Evolutionary conservation across 768 basidiomycete species (phyloP).

Genomic region (Clitopilus hobsonii): DNA sequence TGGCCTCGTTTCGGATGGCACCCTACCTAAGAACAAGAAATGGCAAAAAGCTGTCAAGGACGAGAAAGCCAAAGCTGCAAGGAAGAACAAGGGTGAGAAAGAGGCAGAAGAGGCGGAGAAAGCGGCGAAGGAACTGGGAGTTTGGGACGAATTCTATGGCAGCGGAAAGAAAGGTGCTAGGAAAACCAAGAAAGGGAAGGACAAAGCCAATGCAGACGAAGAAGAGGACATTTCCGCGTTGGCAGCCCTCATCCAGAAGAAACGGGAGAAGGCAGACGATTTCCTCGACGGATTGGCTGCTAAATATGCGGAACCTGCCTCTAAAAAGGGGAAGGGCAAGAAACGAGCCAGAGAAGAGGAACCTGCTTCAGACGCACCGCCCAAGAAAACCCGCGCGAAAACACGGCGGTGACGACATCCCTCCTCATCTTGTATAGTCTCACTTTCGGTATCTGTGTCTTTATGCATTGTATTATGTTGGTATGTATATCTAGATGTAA

Average conservation of each 20-base stretch:
- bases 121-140: conserved; percentile 80
- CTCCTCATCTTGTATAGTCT: background rate
- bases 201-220: conserved; percentile 24
- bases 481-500: conserved; percentile 48
- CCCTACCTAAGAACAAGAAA: conserved; percentile 45
- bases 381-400: conserved; percentile 46
- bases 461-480: conserved; percentile 6
- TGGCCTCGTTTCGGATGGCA: conserved; percentile 55
- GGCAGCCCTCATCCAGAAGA: conserved; percentile 77
- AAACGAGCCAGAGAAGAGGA: conserved; percentile 46
- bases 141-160: conserved; percentile 93
- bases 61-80: conserved; percentile 68
- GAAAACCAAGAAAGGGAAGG: conserved; percentile 39
- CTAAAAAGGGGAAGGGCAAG: conserved; percentile 47
- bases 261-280: conserved; percentile 56
- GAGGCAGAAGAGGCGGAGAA: conserved; percentile 85
- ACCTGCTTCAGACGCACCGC: conserved; percentile 30
- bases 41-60: conserved; percentile 79
- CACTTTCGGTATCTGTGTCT: background rate
- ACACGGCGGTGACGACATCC: conserved; percentile 23
- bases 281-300: conserved; percentile 75
- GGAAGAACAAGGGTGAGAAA: conserved; percentile 69
- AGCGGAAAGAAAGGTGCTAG: conserved; percentile 62
- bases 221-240: conserved; percentile 67
- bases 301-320: conserved; percentile 59